Evolutionary conservation across 768 basidiomycete species (phyloP).

Genomic region (Exsudoporus frostii): DNA sequence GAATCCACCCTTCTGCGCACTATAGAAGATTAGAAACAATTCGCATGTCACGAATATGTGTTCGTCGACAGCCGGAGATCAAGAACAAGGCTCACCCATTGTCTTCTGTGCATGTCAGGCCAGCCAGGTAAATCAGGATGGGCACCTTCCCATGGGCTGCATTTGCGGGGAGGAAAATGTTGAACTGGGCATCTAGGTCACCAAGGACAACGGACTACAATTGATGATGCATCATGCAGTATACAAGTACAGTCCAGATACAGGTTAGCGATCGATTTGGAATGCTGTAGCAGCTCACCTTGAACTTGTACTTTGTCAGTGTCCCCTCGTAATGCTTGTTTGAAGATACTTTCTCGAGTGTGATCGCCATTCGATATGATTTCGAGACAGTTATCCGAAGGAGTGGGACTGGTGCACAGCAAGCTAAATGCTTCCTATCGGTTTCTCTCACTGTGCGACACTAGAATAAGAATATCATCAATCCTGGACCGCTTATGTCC

Average conservation of each 20-base stretch:
- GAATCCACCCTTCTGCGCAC: slow-evolving; percentile 93
- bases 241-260: neutral
- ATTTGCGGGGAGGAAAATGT: slow-evolving; percentile 79
- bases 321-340: slow-evolving; percentile 81
- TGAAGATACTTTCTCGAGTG: slow-evolving; percentile 66
- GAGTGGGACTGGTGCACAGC: neutral
- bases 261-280: neutral
- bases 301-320: slow-evolving; percentile 84
- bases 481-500: neutral
- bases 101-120: slow-evolving; percentile 89
- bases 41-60: neutral
- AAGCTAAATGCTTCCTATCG: neutral
- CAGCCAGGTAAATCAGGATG: slow-evolving; percentile 84
- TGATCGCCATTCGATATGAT: slow-evolving; percentile 12
- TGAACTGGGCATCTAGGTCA: slow-evolving; percentile 72
- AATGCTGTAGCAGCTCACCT: slow-evolving; percentile 38
- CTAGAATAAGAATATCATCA: slow-evolving; percentile 9
- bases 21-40: slow-evolving; percentile 27
- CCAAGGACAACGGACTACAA: slow-evolving; percentile 67
- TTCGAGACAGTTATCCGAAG: neutral
- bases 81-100: slow-evolving; percentile 60
- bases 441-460: neutral
- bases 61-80: neutral
- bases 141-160: slow-evolving; percentile 56
- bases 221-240: neutral